Evolutionary conservation across 2,329 filamentous ascomycete species (phyloP).

Genomic region (Cladophialophora carrionii): DNA sequence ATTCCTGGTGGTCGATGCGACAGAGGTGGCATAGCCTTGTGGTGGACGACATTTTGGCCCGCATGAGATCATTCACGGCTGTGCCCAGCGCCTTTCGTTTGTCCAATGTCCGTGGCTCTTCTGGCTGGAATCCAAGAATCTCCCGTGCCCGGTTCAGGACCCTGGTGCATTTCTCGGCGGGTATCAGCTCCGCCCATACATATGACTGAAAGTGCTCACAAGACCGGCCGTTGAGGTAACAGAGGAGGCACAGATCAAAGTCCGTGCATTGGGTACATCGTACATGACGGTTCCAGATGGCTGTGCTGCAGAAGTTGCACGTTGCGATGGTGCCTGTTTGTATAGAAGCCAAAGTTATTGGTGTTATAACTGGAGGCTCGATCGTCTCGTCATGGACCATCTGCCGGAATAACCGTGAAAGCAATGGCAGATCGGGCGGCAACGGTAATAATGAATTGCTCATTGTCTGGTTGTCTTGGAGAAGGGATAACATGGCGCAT

Average conservation of each 20-base stretch:
- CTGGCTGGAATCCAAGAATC: conserved; percentile 39
- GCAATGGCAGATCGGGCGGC: conserved; percentile 40
- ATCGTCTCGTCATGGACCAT: conserved; percentile 44
- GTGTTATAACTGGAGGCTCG: conserved; percentile 35
- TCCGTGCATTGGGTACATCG: conserved; percentile 45
- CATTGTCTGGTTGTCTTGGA: conserved; percentile 35
- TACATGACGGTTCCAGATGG: conserved; percentile 47
- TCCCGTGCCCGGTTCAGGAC: conserved; percentile 39
- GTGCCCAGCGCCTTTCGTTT: conserved; percentile 40
- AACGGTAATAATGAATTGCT: conserved; percentile 28
- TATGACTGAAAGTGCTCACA: conserved; percentile 44
- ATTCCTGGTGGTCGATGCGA: conserved; percentile 44
- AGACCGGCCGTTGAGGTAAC: conserved; percentile 44
- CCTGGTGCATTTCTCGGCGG: conserved; percentile 39
- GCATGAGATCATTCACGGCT: conserved; percentile 42
- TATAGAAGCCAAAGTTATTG: conserved; percentile 41
- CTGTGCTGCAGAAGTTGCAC: conserved; percentile 45
- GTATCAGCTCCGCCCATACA: conserved; percentile 44
- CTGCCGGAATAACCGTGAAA: conserved; percentile 41
- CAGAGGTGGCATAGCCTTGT: conserved; percentile 44
- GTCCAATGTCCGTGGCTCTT: conserved; percentile 37
- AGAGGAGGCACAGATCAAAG: conserved; percentile 45
- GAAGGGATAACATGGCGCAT: conserved; percentile 42
- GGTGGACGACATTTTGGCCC: conserved; percentile 37
- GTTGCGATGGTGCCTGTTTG: conserved; percentile 43